These are phyloP conservation scores for Aegilops bicornis DNA, from an alignment of 176 grass and related monocot genomes.

Conservation along the genomic window DNA sequence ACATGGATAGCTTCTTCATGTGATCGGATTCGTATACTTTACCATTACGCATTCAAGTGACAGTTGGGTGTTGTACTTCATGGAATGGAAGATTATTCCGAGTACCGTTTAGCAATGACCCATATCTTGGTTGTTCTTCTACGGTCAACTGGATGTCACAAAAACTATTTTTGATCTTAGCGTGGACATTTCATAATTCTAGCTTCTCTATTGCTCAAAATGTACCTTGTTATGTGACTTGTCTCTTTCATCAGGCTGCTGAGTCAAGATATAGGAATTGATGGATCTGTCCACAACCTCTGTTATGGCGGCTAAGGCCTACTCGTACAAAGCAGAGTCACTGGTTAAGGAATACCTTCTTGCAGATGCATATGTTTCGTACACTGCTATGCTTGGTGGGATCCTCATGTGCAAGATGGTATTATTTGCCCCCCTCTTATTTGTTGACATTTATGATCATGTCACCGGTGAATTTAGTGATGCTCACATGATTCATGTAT, in stretches of 20 bases:
- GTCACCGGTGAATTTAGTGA: slow-evolving; percentile 11
- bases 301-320: slow-evolving; percentile 60
- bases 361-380: slow-evolving; percentile 78
- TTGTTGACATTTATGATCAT: slow-evolving; percentile 1
- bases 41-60: slow-evolving; percentile 29
- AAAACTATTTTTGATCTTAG: slow-evolving; percentile 4
- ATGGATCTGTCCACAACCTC: slow-evolving; percentile 53
- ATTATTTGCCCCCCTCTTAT: slow-evolving; percentile 25
- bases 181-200: slow-evolving; percentile 26
- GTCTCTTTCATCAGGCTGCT: slow-evolving; percentile 29
- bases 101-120: slow-evolving; percentile 11
- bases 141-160: background rate
- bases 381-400: slow-evolving; percentile 74
- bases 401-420: slow-evolving; percentile 98
- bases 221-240: slow-evolving; percentile 24
- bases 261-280: background rate
- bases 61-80: slow-evolving; percentile 26
- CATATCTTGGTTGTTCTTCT: slow-evolving; percentile 28
- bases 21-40: background rate
- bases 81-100: slow-evolving; percentile 24
- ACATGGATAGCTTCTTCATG: background rate
- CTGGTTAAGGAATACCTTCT: slow-evolving; percentile 89
- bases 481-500: slow-evolving; percentile 20
- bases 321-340: slow-evolving; percentile 68
- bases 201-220: slow-evolving; percentile 9